These are phyloP conservation scores for Daedalea quercina DNA, from an alignment of 768 basidiomycete species.

Conservation along the genomic window DNA sequence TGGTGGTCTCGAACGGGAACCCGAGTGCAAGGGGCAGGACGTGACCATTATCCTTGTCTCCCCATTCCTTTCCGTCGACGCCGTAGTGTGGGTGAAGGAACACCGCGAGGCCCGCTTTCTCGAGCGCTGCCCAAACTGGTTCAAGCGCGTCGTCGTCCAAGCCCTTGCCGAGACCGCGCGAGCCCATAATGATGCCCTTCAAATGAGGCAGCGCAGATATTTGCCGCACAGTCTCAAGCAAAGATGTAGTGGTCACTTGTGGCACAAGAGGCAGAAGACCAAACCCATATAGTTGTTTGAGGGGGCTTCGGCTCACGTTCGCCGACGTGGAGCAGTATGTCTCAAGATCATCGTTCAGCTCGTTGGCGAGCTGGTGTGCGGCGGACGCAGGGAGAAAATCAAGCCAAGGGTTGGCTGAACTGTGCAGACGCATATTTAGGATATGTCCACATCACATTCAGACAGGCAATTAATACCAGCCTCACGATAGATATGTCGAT, in stretches of 20 bases:
- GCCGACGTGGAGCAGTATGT: slow-evolving; percentile 70
- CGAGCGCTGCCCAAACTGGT: slow-evolving; percentile 77
- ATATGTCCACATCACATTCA: neutral
- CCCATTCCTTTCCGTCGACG: slow-evolving; percentile 68
- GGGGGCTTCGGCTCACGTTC: slow-evolving; percentile 22
- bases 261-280: slow-evolving; percentile 81
- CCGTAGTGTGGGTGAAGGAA: slow-evolving; percentile 90
- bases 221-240: slow-evolving; percentile 63
- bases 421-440: slow-evolving; percentile 18
- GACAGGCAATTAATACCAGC: no score
- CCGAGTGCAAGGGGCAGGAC: slow-evolving; percentile 83
- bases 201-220: slow-evolving; percentile 60
- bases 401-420: slow-evolving; percentile 88
- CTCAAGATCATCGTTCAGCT: slow-evolving; percentile 75
- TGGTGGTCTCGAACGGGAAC: slow-evolving; percentile 88
- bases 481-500: slow-evolving; percentile 79
- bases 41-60: slow-evolving; percentile 75
- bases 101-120: slow-evolving; percentile 60
- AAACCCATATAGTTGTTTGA: slow-evolving; percentile 76
- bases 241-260: slow-evolving; percentile 41
- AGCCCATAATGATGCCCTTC: slow-evolving; percentile 77
- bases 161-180: slow-evolving; percentile 69
- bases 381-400: slow-evolving; percentile 72
- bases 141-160: slow-evolving; percentile 76
- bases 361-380: slow-evolving; percentile 58